Base-by-base conservation (phyloP, 768 basidiomycete genomes). In the Auricularia sp. region DNA sequence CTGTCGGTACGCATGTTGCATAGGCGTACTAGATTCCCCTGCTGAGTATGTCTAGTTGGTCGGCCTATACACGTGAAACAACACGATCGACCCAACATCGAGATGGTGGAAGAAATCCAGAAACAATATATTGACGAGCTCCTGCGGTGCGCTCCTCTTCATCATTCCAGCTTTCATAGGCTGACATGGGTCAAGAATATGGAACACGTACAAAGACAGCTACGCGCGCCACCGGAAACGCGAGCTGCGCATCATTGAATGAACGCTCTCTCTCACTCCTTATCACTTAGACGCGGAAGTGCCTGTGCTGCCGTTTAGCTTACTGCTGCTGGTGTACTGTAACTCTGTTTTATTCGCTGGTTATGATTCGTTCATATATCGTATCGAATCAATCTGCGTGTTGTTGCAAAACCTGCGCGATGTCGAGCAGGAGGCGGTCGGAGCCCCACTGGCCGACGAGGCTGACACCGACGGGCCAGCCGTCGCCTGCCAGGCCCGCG, bases 201-300 rank as follows among this genome's bases (percentile, higher is more conserved):
- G 95, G 95, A 84, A 98, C 72, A 86, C 88, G 6, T 96, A 98
- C 79, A 98, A 98, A 75, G 90, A 98, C 72, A 82, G 88, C 63
- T 97, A 95, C 71, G 95, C 95, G 37, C 87, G 90, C 71, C 81
- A 91, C 35, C 82, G 94, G 54, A 83, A 84, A 64, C 80, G 83
- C 67, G 90, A 93, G 72, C 79, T 93, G 68, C 90, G 79, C 70
- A 89, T 93, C 72, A 83, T 93, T 68, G 90, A 88, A 65, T 91
- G 39, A 42, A 7, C 39, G 39, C 39, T 42, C 39, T 14, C 39
- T 8, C 39, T 42, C 39, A 42, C 39, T 42, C 39, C 13, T 42
- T 42, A 42, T 14, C 8, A 42, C 39, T 42, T 42, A 42, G 39
- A 42, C 13, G 39, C 39, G 39, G 13, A 29, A 29, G 29, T 29